phyloP scores from a whole-genome alignment of 1,139 yeast species.

The Saccharomyces hybrid region DNA sequence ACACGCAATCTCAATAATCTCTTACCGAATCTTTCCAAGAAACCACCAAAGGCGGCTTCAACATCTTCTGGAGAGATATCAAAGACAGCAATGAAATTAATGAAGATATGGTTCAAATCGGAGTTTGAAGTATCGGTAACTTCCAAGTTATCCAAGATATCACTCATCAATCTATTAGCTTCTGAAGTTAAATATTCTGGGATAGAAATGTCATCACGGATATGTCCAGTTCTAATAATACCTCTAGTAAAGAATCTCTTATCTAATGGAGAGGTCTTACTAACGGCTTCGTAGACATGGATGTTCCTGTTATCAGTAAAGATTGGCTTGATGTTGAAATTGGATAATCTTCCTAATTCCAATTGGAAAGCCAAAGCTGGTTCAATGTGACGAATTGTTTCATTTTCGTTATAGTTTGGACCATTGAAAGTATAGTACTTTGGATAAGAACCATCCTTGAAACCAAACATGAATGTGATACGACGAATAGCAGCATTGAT shows the following conservation, averaged over 20 bases:
- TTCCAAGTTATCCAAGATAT: constrained; percentile 89
- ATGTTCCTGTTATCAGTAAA: constrained; percentile 95
- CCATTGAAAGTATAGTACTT: constrained; percentile 93
- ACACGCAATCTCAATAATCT: constrained; percentile 94
- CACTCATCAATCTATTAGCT: constrained; percentile 92
- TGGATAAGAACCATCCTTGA: constrained; percentile 80
- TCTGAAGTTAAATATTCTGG: constrained; percentile 92
- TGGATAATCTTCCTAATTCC: constrained; percentile 87
- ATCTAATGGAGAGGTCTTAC: constrained; percentile 88
- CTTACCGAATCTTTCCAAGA: constrained; percentile 95
- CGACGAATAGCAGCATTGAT: constrained; percentile 73
- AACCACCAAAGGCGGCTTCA: constrained; percentile 95
- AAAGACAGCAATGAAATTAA: constrained; percentile 91
- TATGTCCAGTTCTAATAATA: constrained; percentile 90
- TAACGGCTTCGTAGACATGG: constrained; percentile 93
- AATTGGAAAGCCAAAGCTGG: constrained; percentile 97
- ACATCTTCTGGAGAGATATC: constrained; percentile 92
- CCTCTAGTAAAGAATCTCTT: constrained; percentile 96
- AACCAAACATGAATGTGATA: constrained; percentile 82
- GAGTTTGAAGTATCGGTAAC: constrained; percentile 91
- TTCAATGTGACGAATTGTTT: constrained; percentile 93
- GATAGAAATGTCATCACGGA: constrained; percentile 85
- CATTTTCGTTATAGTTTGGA: constrained; percentile 72
- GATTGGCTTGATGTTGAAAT: constrained; percentile 89
- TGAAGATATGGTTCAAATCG: constrained; percentile 92